A percentile compares a stretch with the other conserved stretches of the same genome.
Evolutionary conservation across 371 early-diverging fungal genomes (phyloP).

Genomic region (Massospora cicadina): DNA sequence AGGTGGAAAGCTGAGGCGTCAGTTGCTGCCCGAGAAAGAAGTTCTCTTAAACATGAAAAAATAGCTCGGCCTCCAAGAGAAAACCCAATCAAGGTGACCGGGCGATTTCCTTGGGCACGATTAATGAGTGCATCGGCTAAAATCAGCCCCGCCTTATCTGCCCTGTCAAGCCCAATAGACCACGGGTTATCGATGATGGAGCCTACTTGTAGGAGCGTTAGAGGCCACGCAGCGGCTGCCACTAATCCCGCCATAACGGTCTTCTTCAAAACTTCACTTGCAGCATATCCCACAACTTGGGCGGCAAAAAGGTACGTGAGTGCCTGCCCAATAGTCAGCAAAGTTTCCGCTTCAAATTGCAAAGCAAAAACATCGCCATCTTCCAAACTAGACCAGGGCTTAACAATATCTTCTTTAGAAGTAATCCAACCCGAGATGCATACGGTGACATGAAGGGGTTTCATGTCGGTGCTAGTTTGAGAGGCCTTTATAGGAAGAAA

Average conservation of each 20-base stretch:
- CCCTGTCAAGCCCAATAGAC: slow-evolving; percentile 67
- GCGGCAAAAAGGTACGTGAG: slow-evolving; percentile 57
- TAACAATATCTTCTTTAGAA: slow-evolving; percentile 18
- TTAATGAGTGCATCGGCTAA: slow-evolving; percentile 61
- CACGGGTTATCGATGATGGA: slow-evolving; percentile 89
- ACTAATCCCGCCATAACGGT: slow-evolving; percentile 69
- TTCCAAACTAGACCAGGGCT: slow-evolving; percentile 28
- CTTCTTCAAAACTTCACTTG: slow-evolving; percentile 66
- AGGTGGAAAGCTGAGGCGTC: background rate
- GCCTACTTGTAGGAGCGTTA: slow-evolving; percentile 57
- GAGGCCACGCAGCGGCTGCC: slow-evolving; percentile 68
- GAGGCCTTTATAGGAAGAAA: slow-evolving; percentile 34
- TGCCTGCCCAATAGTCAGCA: slow-evolving; percentile 60
- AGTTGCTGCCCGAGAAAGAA: background rate
- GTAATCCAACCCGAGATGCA: slow-evolving; percentile 40
- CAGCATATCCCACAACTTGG: slow-evolving; percentile 63
- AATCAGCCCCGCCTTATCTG: slow-evolving; percentile 75
- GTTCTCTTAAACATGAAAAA: slow-evolving; percentile 19
- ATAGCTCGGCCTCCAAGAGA: slow-evolving; percentile 86
- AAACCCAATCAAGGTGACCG: slow-evolving; percentile 80
- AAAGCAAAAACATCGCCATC: slow-evolving; percentile 34
- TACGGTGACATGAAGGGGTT: slow-evolving; percentile 33
- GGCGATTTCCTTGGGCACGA: slow-evolving; percentile 76
- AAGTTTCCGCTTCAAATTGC: slow-evolving; percentile 58
- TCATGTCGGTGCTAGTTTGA: slow-evolving; percentile 24